phyloP scores from a whole-genome alignment of 345 rosid species.

The Chamaenerion angustifolium region DNA sequence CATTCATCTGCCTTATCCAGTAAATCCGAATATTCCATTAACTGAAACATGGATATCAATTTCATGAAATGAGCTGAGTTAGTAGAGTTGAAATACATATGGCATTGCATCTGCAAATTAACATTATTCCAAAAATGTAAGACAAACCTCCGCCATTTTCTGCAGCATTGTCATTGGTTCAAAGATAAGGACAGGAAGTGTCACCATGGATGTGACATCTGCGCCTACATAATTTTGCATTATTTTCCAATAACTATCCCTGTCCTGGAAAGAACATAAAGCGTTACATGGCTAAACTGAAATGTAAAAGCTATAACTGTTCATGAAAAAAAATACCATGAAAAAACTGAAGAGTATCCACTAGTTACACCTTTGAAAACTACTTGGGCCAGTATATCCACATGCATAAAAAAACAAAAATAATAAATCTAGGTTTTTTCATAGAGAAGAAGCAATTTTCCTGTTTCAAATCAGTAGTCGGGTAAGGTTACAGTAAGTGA shows the following conservation, averaged over 20 bases:
- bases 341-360: neutral
- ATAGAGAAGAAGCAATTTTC: too few relatives aligned
- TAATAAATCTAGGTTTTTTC: too few relatives aligned
- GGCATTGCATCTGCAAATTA: neutral
- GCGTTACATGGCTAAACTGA: neutral
- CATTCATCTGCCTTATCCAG: constrained; percentile 80
- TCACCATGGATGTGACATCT: constrained; percentile 87
- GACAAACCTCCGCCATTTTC: constrained; percentile 84
- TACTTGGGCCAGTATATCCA: too few relatives aligned
- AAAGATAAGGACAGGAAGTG: constrained; percentile 81
- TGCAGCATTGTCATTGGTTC: constrained; percentile 96
- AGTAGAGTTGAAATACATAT: neutral
- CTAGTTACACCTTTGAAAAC: too few relatives aligned
- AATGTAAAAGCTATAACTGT: neutral
- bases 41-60: constrained; percentile 25
- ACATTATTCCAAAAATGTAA: constrained; percentile 1
- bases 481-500: too few relatives aligned
- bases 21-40: constrained; percentile 78
- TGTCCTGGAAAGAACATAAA: constrained; percentile 30
- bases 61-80: neutral
- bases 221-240: constrained; percentile 87
- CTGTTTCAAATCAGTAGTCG: too few relatives aligned
- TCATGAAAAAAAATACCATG: too few relatives aligned
- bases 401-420: too few relatives aligned
- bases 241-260: constrained; percentile 89